These are phyloP conservation scores for Colletotrichum eleusines DNA, from an alignment of 2,329 filamentous ascomycete genomes.

Conservation along the genomic window DNA sequence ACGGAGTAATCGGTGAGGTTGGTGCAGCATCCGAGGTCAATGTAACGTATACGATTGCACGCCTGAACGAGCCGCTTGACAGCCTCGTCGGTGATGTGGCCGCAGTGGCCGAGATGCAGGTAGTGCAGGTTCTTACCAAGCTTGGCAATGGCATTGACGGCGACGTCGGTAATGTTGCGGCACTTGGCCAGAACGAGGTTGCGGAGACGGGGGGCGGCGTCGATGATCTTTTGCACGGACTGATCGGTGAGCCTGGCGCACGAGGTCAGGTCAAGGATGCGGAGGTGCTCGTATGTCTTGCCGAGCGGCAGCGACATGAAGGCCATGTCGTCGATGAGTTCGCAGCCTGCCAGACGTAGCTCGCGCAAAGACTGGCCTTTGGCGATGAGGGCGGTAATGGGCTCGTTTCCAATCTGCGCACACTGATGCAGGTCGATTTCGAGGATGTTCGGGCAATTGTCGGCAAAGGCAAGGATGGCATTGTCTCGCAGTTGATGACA, in stretches of 20 bases:
- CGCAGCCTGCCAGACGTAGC: constrained; percentile 86
- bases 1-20: constrained; percentile 91
- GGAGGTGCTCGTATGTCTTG: constrained; percentile 83
- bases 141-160: constrained; percentile 87
- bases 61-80: constrained; percentile 85
- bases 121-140: constrained; percentile 97
- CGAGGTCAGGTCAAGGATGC: constrained; percentile 93
- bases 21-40: constrained; percentile 95
- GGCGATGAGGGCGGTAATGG: constrained; percentile 83
- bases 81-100: constrained; percentile 88
- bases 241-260: constrained; percentile 87
- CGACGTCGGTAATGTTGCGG: constrained; percentile 88
- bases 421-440: constrained; percentile 97
- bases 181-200: constrained; percentile 97
- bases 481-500: constrained; percentile 86
- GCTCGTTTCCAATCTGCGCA: constrained; percentile 81
- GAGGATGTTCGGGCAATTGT: constrained; percentile 90
- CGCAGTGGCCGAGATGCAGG: constrained; percentile 94
- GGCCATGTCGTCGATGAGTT: constrained; percentile 85
- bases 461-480: constrained; percentile 86
- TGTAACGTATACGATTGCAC: constrained; percentile 96
- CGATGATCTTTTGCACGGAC: constrained; percentile 89
- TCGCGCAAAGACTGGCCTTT: constrained; percentile 89
- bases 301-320: constrained; percentile 82
- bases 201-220: constrained; percentile 85